Conservation (phyloP, 306 rosid genomes). For the Geum urbanum region DNA sequence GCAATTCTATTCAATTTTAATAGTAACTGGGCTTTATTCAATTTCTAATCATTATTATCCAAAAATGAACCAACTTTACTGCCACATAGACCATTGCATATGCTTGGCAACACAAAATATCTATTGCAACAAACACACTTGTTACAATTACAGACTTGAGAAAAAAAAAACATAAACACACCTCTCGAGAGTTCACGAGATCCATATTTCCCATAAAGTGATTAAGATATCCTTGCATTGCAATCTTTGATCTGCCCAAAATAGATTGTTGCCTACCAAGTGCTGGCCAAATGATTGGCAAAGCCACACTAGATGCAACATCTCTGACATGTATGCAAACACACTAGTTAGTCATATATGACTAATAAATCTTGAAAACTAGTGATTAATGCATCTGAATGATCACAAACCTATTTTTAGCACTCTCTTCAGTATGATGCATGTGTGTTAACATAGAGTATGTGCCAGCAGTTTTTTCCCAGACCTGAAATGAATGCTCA, state of each 20-base stretch:
- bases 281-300: conserved; percentile 92
- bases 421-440: conserved; percentile 61
- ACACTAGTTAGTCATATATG: conserved; percentile 12
- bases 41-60: too few species aligned
- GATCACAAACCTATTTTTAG: too few species aligned
- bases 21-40: too few species aligned
- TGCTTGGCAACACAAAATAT: background rate
- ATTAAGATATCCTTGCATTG: conserved; percentile 98
- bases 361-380: conserved; percentile 16
- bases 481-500: too few species aligned
- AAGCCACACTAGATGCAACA: conserved; percentile 96
- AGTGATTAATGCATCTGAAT: conserved; percentile 28
- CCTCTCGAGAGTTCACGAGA: conserved; percentile 95
- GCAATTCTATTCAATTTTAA: too few species aligned
- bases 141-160: background rate
- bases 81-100: too few species aligned
- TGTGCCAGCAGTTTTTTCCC: too few species aligned
- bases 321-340: conserved; percentile 60
- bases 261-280: conserved; percentile 87
- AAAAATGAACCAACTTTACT: too few species aligned
- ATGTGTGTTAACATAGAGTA: too few species aligned
- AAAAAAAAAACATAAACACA: conserved; percentile 30
- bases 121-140: background rate
- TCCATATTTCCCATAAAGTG: conserved; percentile 93
- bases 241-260: conserved; percentile 81